Percentiles rank a stretch among this genome's conserved stretches.
Conservation (phyloP, 2,329 filamentous ascomycete species). For the Nigrospora osmanthi region DNA sequence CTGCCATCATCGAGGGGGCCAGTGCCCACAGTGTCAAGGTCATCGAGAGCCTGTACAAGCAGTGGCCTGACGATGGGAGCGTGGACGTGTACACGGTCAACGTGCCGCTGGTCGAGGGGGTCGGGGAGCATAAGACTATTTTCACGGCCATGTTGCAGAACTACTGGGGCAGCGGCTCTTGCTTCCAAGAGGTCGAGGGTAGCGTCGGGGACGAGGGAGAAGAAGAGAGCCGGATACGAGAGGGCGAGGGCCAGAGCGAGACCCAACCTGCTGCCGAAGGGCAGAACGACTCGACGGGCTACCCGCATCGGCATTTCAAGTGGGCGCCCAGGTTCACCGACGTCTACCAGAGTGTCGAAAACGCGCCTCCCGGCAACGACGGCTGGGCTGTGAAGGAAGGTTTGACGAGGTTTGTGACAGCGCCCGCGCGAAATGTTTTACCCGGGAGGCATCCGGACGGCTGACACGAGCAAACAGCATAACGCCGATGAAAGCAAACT, state of each 20-base stretch:
- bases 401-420: slow-evolving; percentile 61
- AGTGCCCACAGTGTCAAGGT: slow-evolving; percentile 67
- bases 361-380: slow-evolving; percentile 74
- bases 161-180: slow-evolving; percentile 76
- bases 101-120: slow-evolving; percentile 72
- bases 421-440: slow-evolving; percentile 1
- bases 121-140: slow-evolving; percentile 65
- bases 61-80: slow-evolving; percentile 59
- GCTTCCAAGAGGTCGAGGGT: slow-evolving; percentile 74
- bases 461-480: slow-evolving; percentile 47
- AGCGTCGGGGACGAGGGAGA: slow-evolving; percentile 55
- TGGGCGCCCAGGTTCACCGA: slow-evolving; percentile 86
- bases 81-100: slow-evolving; percentile 90
- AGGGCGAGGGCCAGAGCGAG: slow-evolving; percentile 36
- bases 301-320: slow-evolving; percentile 84
- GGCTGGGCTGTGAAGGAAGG: slow-evolving; percentile 89
- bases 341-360: slow-evolving; percentile 80
- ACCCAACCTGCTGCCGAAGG: slow-evolving; percentile 12
- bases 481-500: slow-evolving; percentile 87
- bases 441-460: neutral
- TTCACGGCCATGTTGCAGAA: slow-evolving; percentile 88
- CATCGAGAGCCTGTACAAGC: slow-evolving; percentile 68
- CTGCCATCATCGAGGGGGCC: slow-evolving; percentile 69
- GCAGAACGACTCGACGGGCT: slow-evolving; percentile 26
- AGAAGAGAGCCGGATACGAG: slow-evolving; percentile 67